phyloP scores from a whole-genome alignment of 2,329 filamentous ascomycete genomes.

The Aspergillus fischeri region DNA sequence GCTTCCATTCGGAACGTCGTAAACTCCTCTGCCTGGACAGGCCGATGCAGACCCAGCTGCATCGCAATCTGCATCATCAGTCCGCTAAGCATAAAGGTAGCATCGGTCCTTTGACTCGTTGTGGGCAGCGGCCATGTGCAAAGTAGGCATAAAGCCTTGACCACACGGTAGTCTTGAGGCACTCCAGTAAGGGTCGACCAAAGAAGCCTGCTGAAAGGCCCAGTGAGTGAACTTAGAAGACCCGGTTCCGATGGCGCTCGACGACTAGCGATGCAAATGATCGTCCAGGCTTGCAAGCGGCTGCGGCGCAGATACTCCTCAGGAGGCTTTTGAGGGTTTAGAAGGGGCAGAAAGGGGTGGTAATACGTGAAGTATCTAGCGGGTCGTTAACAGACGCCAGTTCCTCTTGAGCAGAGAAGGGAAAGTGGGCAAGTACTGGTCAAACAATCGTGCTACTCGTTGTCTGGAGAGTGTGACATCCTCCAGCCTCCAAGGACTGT shows the following conservation, averaged over 20 bases:
- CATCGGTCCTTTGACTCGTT: slow-evolving; percentile 57
- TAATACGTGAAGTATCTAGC: slow-evolving; percentile 59
- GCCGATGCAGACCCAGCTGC: slow-evolving; percentile 60
- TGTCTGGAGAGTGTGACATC: slow-evolving; percentile 36
- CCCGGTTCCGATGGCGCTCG: slow-evolving; percentile 52
- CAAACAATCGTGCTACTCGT: slow-evolving; percentile 40
- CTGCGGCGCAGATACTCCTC: slow-evolving; percentile 56
- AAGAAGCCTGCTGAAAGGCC: slow-evolving; percentile 53
- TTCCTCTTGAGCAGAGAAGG: background rate
- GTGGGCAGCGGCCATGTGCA: slow-evolving; percentile 62
- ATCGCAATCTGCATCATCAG: slow-evolving; percentile 64
- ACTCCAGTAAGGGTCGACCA: slow-evolving; percentile 58
- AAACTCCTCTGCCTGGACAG: slow-evolving; percentile 56
- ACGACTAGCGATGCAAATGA: slow-evolving; percentile 58
- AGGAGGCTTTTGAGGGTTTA: slow-evolving; percentile 52
- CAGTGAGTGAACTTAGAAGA: slow-evolving; percentile 48
- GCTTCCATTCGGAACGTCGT: slow-evolving; percentile 48
- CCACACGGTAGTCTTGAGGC: slow-evolving; percentile 59
- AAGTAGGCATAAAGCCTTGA: slow-evolving; percentile 59
- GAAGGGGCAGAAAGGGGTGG: slow-evolving; percentile 59
- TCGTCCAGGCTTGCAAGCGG: slow-evolving; percentile 61
- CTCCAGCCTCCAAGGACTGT: slow-evolving; percentile 48
- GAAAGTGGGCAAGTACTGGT: slow-evolving; percentile 31
- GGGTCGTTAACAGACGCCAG: slow-evolving; percentile 24
- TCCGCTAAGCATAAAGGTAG: slow-evolving; percentile 60